Conservation (phyloP, 306 rosid species). For the Macrotyloma uniflorum region DNA sequence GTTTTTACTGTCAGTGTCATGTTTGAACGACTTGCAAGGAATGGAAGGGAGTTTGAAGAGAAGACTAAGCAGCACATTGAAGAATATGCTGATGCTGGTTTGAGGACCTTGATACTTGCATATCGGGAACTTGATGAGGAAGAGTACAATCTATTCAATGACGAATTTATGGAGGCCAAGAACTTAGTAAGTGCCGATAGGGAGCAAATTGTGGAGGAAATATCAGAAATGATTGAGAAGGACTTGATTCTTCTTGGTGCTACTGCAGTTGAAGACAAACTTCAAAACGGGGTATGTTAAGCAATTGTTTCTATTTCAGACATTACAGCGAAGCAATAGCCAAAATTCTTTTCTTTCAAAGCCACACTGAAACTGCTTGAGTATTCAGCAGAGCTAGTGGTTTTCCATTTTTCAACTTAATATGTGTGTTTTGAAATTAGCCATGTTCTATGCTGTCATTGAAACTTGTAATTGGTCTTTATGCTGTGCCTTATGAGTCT, state of each 20-base stretch:
- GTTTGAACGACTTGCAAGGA: slow-evolving; percentile 40
- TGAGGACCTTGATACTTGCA: slow-evolving; percentile 45
- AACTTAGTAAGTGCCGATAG: slow-evolving; percentile 38
- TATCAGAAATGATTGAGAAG: slow-evolving; percentile 41
- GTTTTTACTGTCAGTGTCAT: slow-evolving; percentile 37
- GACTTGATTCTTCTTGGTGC: slow-evolving; percentile 45
- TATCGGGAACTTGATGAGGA: slow-evolving; percentile 40
- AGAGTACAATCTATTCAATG: slow-evolving; percentile 30
- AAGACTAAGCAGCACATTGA: slow-evolving; percentile 47
- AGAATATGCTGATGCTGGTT: slow-evolving; percentile 46
- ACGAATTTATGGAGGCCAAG: slow-evolving; percentile 40
- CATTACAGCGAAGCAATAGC: background rate
- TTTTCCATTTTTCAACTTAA: background rate
- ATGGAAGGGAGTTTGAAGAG: slow-evolving; percentile 45
- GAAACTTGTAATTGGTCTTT: background rate
- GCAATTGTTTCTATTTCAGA: background rate
- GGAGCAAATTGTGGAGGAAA: slow-evolving; percentile 37
- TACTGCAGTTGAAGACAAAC: slow-evolving; percentile 50
- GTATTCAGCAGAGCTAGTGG: background rate
- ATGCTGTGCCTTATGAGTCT: slow-evolving; percentile 3
- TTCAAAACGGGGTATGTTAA: slow-evolving; percentile 46
- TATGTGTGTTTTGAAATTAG: background rate
- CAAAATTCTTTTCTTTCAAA: background rate
- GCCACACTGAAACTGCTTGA: background rate
- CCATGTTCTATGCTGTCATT: background rate